A percentile compares a stretch with the other conserved stretches of the same genome.
Conservation (phyloP, 2,329 filamentous ascomycete species). For the Cordyceps tenuipes region DNA sequence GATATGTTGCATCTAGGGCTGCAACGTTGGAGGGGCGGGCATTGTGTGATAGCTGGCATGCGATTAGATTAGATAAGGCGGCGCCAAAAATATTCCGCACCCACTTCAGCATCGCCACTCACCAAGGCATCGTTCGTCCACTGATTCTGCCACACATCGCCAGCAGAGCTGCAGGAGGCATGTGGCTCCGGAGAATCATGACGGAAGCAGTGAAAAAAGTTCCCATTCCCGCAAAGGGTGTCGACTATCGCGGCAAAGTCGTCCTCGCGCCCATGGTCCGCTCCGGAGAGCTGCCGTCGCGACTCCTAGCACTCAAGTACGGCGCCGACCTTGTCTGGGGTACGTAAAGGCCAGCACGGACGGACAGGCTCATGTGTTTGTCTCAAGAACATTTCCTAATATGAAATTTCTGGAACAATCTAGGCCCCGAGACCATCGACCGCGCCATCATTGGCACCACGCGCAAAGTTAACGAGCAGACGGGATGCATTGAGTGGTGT, state of each 20-base stretch:
- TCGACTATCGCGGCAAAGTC: conserved; percentile 88
- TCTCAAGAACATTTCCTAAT: background rate
- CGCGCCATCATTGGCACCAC: conserved; percentile 81
- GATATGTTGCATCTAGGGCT: too few relatives aligned
- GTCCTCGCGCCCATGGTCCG: conserved; percentile 97
- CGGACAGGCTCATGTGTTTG: too few relatives aligned
- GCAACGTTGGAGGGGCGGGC: too few relatives aligned
- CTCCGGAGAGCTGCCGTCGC: conserved; percentile 88
- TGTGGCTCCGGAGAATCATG: conserved; percentile 46
- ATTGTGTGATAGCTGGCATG: too few relatives aligned
- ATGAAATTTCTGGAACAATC: background rate
- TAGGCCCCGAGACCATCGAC: conserved; percentile 90
- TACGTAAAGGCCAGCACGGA: conserved; percentile 29
- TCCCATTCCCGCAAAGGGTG: conserved; percentile 77
- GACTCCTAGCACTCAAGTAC: conserved; percentile 83
- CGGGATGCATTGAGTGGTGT: conserved; percentile 77
- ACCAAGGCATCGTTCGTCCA: background rate
- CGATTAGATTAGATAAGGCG: conserved; percentile 12
- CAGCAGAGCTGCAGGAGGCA: conserved; percentile 15
- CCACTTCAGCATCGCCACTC: conserved; percentile 3
- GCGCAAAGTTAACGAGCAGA: conserved; percentile 65
- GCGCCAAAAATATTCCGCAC: background rate
- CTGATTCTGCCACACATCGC: background rate
- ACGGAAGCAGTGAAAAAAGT: conserved; percentile 55
- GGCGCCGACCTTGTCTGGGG: conserved; percentile 96